Percentiles rank a stretch among this genome's conserved stretches.
Conservation (phyloP, 202 grass and related monocot species). For the Brachypodium distachyon region DNA sequence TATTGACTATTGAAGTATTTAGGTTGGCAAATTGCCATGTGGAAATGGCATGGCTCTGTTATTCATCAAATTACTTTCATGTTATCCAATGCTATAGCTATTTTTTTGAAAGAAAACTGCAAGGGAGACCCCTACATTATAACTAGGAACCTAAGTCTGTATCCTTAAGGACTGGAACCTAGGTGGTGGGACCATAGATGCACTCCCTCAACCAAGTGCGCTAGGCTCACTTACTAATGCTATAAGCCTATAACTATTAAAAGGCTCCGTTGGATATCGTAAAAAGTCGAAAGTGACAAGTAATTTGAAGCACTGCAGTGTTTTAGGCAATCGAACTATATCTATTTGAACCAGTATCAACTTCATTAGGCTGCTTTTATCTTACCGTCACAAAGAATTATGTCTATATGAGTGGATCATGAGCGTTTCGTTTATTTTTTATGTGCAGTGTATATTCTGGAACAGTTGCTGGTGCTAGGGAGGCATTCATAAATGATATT, state of each 20-base stretch:
- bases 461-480: conserved; percentile 94
- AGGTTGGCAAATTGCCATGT: background rate
- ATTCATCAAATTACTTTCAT: background rate
- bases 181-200: too few relatives aligned
- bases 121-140: too few relatives aligned
- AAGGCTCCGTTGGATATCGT: background rate
- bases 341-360: conserved; percentile 4
- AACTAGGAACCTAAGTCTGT: too few relatives aligned
- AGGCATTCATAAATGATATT: conserved; percentile 79
- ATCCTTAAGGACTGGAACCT: too few relatives aligned
- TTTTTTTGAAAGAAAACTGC: too few relatives aligned
- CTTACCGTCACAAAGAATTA: background rate
- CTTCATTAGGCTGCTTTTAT: background rate
- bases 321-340: background rate
- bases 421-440: conserved; percentile 16
- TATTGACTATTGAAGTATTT: background rate
- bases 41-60: background rate
- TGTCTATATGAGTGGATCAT: background rate
- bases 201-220: too few relatives aligned
- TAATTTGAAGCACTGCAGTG: background rate
- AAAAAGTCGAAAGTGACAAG: background rate
- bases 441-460: conserved; percentile 88
- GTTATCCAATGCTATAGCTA: background rate
- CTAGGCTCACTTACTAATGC: too few relatives aligned
- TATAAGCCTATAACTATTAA: too few relatives aligned